Percentiles rank a stretch among this genome's conserved stretches.
phyloP scores from a whole-genome alignment of 2,329 filamentous ascomycete species.

The Exophiala viscosa region DNA sequence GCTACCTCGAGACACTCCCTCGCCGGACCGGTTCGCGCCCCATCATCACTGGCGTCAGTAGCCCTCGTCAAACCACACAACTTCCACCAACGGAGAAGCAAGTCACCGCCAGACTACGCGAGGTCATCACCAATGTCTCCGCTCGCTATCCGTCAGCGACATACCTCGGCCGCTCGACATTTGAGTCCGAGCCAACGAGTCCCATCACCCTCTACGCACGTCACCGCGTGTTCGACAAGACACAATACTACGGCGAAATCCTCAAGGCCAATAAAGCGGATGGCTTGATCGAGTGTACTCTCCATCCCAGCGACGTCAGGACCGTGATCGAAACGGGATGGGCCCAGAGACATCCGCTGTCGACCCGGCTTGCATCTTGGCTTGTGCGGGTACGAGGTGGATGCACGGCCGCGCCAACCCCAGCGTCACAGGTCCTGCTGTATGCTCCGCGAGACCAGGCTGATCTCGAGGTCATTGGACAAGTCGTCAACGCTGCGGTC shows the following conservation, averaged over 20 bases:
- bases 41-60: constrained; percentile 8
- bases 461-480: constrained; percentile 33
- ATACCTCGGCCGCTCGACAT: constrained; percentile 23
- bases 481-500: constrained; percentile 34
- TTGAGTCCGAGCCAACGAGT: constrained; percentile 9
- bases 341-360: constrained; percentile 63
- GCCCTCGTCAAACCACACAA: constrained; percentile 14
- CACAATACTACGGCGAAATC: constrained; percentile 23
- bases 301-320: constrained; percentile 74
- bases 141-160: constrained; percentile 10
- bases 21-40: constrained; percentile 15
- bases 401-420: neutral
- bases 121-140: constrained; percentile 11
- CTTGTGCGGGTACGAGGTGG: neutral
- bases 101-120: constrained; percentile 11
- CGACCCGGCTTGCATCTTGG: constrained; percentile 15
- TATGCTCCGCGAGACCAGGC: constrained; percentile 36
- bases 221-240: constrained; percentile 20
- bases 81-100: constrained; percentile 13
- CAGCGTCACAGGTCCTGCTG: constrained; percentile 27
- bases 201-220: constrained; percentile 17
- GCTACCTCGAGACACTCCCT: constrained; percentile 20
- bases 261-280: constrained; percentile 7
- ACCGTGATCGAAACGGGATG: constrained; percentile 71
- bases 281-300: constrained; percentile 27